Conservation (phyloP, 805 yeast species). For the Zygotorulaspora danielsina region DNA sequence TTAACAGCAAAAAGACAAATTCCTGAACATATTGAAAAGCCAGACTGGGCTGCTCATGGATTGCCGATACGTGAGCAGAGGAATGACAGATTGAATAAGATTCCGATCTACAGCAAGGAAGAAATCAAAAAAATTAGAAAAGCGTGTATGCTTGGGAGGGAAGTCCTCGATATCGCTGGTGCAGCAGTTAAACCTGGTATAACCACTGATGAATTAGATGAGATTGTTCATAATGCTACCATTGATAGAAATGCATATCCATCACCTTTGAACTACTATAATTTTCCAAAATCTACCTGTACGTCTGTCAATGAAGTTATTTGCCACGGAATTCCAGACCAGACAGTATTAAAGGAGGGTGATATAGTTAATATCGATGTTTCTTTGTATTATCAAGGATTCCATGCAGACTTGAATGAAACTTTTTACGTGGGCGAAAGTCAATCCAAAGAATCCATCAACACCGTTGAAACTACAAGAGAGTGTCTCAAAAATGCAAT, state of each 20-base stretch:
- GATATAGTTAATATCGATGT: slow-evolving; percentile 92
- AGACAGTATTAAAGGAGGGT: slow-evolving; percentile 81
- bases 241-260: slow-evolving; percentile 89
- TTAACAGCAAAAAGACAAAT: slow-evolving; percentile 64
- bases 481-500: slow-evolving; percentile 85
- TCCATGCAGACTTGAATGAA: slow-evolving; percentile 92
- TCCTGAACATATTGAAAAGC: slow-evolving; percentile 65
- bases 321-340: slow-evolving; percentile 97
- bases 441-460: slow-evolving; percentile 71
- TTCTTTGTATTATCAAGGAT: slow-evolving; percentile 77
- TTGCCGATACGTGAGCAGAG: slow-evolving; percentile 72
- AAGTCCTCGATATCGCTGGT: slow-evolving; percentile 85
- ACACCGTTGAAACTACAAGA: slow-evolving; percentile 87
- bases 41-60: slow-evolving; percentile 84
- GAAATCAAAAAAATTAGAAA: slow-evolving; percentile 71
- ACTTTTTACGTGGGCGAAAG: slow-evolving; percentile 95
- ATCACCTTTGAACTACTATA: slow-evolving; percentile 89
- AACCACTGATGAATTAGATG: slow-evolving; percentile 90
- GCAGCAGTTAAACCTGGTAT: slow-evolving; percentile 79
- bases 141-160: slow-evolving; percentile 76
- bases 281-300: slow-evolving; percentile 88
- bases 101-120: slow-evolving; percentile 58
- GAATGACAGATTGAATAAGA: slow-evolving; percentile 62
- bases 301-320: slow-evolving; percentile 92
- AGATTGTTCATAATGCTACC: slow-evolving; percentile 80